Percentiles rank a stretch among this genome's conserved stretches.
phyloP scores from a whole-genome alignment of 129 eudicot species.

The Arctium lappa region DNA sequence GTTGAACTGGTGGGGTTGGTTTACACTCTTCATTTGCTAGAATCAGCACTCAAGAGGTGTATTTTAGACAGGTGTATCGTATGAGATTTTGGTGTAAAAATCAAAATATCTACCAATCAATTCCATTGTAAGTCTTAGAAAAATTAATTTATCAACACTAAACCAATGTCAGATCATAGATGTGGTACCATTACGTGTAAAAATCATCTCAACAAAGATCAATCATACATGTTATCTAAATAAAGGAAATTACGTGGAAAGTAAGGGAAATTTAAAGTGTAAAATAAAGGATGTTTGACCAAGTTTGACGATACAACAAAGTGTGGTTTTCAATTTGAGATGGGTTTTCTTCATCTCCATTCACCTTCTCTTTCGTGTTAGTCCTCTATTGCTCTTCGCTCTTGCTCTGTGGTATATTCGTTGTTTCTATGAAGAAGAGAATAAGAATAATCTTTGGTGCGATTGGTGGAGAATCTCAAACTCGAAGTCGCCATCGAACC shows the following conservation, averaged over 20 bases:
- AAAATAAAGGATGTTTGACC: conserved; percentile 31
- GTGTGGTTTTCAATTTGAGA: conserved; percentile 20
- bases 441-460: no score
- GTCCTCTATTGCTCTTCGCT: no score
- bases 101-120: neutral
- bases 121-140: neutral
- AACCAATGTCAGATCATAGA: neutral
- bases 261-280: neutral
- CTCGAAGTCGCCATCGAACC: no score
- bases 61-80: no score
- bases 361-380: no score
- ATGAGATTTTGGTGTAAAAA: no score
- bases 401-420: no score
- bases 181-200: neutral
- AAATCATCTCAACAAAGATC: neutral
- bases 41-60: no score
- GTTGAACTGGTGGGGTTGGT: no score
- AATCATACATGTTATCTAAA: neutral
- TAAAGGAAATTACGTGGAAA: neutral
- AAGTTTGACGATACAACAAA: conserved; percentile 84
- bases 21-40: no score
- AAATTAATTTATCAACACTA: neutral
- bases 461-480: no score
- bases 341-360: neutral
- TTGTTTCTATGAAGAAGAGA: no score